phyloP scores from a whole-genome alignment of 2,329 filamentous ascomycete genomes.

The Fusarium devonianum region DNA sequence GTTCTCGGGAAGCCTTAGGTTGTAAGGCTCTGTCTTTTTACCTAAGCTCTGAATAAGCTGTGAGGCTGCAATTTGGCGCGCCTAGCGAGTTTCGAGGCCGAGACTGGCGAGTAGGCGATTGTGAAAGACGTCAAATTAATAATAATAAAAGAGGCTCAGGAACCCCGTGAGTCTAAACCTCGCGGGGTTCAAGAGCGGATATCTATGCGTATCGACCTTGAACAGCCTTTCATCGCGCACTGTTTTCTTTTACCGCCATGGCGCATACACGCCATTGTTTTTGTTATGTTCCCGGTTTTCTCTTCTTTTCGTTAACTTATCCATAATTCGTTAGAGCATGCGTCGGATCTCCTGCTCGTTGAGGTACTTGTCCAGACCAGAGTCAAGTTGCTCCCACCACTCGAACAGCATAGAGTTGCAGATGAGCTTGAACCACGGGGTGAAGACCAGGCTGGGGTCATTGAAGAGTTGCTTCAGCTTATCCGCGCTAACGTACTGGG shows the following conservation, averaged over 20 bases:
- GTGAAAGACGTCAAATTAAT: slow-evolving; percentile 35
- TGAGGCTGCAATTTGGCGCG: not conserved
- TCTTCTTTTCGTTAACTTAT: slow-evolving; percentile 10
- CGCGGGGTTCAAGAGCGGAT: slow-evolving; percentile 33
- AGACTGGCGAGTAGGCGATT: not conserved
- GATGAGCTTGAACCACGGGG: slow-evolving; percentile 99
- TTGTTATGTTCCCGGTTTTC: slow-evolving; percentile 9
- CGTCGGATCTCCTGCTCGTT: slow-evolving; percentile 87
- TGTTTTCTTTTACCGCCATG: slow-evolving; percentile 7
- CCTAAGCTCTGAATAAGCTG: not conserved
- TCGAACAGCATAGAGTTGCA: slow-evolving; percentile 97
- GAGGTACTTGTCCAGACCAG: slow-evolving; percentile 82
- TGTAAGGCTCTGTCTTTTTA: not conserved
- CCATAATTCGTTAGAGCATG: slow-evolving; percentile 60
- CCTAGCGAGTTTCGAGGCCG: not conserved
- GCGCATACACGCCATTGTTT: slow-evolving; percentile 2
- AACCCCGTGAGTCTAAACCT: slow-evolving; percentile 7
- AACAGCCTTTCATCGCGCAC: slow-evolving; percentile 20
- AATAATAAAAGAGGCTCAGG: slow-evolving; percentile 25
- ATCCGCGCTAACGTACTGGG: slow-evolving; percentile 81
- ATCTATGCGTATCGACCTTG: slow-evolving; percentile 40
- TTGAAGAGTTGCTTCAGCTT: slow-evolving; percentile 86
- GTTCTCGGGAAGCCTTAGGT: not conserved
- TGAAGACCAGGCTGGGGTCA: slow-evolving; percentile 83
- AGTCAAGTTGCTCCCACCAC: slow-evolving; percentile 91